These are phyloP conservation scores for Tylopilus plumbeoviolaceoides DNA, from an alignment of 768 basidiomycete genomes.

Conservation along the genomic window DNA sequence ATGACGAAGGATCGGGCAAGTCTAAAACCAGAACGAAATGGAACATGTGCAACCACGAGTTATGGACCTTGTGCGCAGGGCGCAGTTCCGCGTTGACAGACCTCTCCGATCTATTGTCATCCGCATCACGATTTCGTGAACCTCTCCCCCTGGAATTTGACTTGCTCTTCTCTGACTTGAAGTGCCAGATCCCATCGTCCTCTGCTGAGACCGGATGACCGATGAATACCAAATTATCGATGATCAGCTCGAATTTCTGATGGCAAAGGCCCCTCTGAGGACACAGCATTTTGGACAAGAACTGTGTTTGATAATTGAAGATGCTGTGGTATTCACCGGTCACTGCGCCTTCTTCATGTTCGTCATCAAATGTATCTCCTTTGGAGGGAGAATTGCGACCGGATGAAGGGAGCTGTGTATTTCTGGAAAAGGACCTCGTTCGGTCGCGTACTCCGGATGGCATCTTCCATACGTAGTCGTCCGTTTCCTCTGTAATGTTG, in stretches of 20 bases:
- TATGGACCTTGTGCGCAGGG: slow-evolving; percentile 22
- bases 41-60: slow-evolving; percentile 67
- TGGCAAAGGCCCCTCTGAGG: slow-evolving; percentile 81
- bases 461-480: slow-evolving; percentile 63
- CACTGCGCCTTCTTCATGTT: slow-evolving; percentile 29
- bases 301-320: slow-evolving; percentile 79
- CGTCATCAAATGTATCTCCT: slow-evolving; percentile 38
- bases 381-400: slow-evolving; percentile 50
- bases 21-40: slow-evolving; percentile 87
- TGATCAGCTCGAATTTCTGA: slow-evolving; percentile 88
- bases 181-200: slow-evolving; percentile 68
- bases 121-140: slow-evolving; percentile 40
- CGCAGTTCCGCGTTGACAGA: slow-evolving; percentile 36
- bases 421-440: slow-evolving; percentile 48
- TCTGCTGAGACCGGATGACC: slow-evolving; percentile 92
- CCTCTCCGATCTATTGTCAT: slow-evolving; percentile 32
- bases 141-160: slow-evolving; percentile 52
- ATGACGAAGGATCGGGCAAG: slow-evolving; percentile 85
- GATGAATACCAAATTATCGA: slow-evolving; percentile 89
- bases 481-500: slow-evolving; percentile 25
- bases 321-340: slow-evolving; percentile 58
- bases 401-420: slow-evolving; percentile 41
- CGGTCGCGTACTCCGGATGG: slow-evolving; percentile 47
- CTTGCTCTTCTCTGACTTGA: slow-evolving; percentile 59
- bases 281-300: slow-evolving; percentile 76